A percentile compares a stretch with the other conserved stretches of the same genome.
These are phyloP conservation scores for Hura crepitans DNA, from an alignment of 441 rosid genomes.

Conservation along the genomic window DNA sequence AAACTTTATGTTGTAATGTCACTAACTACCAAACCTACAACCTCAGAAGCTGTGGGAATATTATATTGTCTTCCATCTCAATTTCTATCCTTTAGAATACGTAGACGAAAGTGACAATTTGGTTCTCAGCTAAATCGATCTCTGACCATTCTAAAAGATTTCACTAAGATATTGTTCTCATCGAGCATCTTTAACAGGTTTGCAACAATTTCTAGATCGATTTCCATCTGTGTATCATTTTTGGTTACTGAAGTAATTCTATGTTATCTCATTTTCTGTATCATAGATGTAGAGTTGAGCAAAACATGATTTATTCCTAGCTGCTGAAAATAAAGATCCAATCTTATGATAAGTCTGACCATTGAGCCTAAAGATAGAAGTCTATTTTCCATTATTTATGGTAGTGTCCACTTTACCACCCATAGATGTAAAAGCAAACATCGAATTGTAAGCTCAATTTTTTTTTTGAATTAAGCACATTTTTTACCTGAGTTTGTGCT, in stretches of 20 bases:
- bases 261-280: not conserved
- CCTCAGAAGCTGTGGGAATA: not conserved
- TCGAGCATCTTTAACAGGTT: too few species aligned
- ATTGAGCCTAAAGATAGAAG: not conserved
- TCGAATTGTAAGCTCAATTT: not conserved
- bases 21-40: not conserved
- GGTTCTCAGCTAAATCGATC: not conserved
- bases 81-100: not conserved
- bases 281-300: not conserved
- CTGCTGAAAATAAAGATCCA: not conserved
- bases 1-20: not conserved
- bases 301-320: not conserved
- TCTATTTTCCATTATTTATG: not conserved
- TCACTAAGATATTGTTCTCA: too few species aligned
- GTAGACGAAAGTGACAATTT: too few species aligned
- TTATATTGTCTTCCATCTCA: not conserved
- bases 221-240: not conserved
- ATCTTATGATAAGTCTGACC: not conserved
- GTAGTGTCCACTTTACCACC: not conserved
- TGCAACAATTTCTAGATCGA: too few species aligned
- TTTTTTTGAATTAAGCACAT: not conserved
- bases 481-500: not conserved
- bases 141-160: too few species aligned
- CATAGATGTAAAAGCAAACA: constrained; percentile 9
- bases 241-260: not conserved